Evolutionary conservation across 257 asterid genomes (phyloP), one percentile per base, ranked within the genome.

Genomic region (Solanum chiquidenum): DNA sequence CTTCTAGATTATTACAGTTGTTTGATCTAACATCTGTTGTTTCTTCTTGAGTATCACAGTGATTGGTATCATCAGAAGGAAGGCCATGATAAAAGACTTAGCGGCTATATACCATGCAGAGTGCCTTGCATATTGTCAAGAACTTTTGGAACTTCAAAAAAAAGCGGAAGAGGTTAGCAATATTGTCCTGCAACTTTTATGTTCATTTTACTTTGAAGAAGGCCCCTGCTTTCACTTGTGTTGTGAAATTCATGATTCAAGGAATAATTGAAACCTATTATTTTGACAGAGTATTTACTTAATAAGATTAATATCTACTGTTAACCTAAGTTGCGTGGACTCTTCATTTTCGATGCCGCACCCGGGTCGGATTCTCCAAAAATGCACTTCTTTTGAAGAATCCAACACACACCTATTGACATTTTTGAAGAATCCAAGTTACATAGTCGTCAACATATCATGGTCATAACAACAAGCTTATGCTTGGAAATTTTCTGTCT

Each of bases 81-180:
- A 95, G 92, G 95, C 98, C 42, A 89, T 96, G 93, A 92, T 96
- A 87, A 95, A 94, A 88, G 99, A 94, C 84, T 89, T 96, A 93
- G 98, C 99, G 29, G 98, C 95, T 62, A 91, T 90, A 21, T 97
- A 95, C 87, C 99, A 97, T 44, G 95, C 98, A 2, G 99, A 97
- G 94, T 97, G 99, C 91, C 99, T 95, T 89, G 79, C 98, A 13
- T 91, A 94, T 90, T 95, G 99, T 91, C 98, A 93, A 90, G 95
- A 96, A 88, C 98, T 97, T 64, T 90, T 94, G 93, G 98, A 95
- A 90, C 96, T 95, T 49, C 98, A 97, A 93, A 94, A 89, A n/a
- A 94, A 94, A 85, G 16, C 88, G 4, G 97, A 94, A 55, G 98
- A 95, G 99, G 98, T 90, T 89, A 92, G 98, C 83, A 33, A 72